These are phyloP conservation scores for Pelargonium australe DNA, from an alignment of 441 rosid species.

Conservation along the genomic window DNA sequence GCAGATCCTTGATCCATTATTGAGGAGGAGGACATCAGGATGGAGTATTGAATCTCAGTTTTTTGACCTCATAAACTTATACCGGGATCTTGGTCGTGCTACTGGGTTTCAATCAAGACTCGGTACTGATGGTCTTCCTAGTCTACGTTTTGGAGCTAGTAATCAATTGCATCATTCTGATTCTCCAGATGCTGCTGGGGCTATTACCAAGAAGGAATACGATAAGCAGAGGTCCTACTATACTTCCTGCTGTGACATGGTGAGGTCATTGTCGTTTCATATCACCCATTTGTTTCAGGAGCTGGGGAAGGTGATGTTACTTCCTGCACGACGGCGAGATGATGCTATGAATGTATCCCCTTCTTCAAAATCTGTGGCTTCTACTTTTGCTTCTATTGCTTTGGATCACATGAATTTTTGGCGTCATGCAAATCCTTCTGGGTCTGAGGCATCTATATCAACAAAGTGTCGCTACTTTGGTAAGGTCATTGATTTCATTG, in stretches of 20 bases:
- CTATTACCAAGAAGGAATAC: slow-evolving; percentile 44
- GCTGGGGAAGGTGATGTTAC: slow-evolving; percentile 91
- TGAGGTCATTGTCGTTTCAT: slow-evolving; percentile 84
- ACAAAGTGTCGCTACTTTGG: slow-evolving; percentile 94
- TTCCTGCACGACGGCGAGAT: slow-evolving; percentile 94
- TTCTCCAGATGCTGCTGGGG: slow-evolving; percentile 44
- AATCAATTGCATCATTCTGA: slow-evolving; percentile 33
- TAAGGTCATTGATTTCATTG: slow-evolving; percentile 87
- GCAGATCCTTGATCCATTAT: slow-evolving; percentile 88
- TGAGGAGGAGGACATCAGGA: slow-evolving; percentile 88
- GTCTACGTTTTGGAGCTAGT: slow-evolving; percentile 36
- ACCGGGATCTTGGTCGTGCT: slow-evolving; percentile 87
- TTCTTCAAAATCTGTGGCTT: slow-evolving; percentile 83
- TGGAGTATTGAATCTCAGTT: slow-evolving; percentile 90
- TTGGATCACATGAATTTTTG: slow-evolving; percentile 79
- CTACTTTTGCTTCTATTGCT: slow-evolving; percentile 70
- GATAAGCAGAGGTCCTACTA: slow-evolving; percentile 76
- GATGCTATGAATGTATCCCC: slow-evolving; percentile 79
- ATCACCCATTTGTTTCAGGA: slow-evolving; percentile 90
- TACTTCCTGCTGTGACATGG: slow-evolving; percentile 90
- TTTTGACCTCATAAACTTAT: slow-evolving; percentile 86
- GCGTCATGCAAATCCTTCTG: slow-evolving; percentile 51
- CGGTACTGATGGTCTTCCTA: slow-evolving; percentile 42
- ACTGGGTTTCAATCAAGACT: slow-evolving; percentile 69
- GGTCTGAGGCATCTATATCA: slow-evolving; percentile 56